Conservation (phyloP, 805 yeast genomes). For the Millerago galiae region DNA sequence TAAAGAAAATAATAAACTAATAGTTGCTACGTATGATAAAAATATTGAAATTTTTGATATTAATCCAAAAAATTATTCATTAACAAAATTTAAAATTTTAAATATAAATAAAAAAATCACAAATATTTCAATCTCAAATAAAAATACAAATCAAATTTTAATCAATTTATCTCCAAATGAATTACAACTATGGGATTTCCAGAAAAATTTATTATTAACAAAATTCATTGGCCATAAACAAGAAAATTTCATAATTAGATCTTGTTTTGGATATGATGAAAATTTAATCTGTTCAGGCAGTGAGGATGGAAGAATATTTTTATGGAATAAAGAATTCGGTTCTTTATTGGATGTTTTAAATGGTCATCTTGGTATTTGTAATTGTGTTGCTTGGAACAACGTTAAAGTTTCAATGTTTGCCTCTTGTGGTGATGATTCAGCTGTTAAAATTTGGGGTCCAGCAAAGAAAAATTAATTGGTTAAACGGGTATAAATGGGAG, state of each 20-base stretch:
- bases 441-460: conserved; percentile 63
- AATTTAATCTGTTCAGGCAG: conserved; percentile 74
- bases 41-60: conserved; percentile 56
- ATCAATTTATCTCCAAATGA: conserved; percentile 70
- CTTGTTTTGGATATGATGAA: conserved; percentile 70
- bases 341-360: conserved; percentile 50
- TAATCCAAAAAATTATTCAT: conserved; percentile 19
- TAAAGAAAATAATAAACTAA: conserved; percentile 49
- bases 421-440: conserved; percentile 78
- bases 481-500: neutral
- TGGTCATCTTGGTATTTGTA: conserved; percentile 64
- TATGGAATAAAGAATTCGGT: conserved; percentile 74
- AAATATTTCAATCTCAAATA: conserved; percentile 50
- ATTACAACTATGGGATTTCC: conserved; percentile 74
- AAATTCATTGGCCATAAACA: conserved; percentile 72
- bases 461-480: neutral
- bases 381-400: conserved; percentile 69
- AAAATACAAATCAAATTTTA: conserved; percentile 48
- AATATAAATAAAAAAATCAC: conserved; percentile 55
- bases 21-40: conserved; percentile 60
- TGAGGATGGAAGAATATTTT: conserved; percentile 69
- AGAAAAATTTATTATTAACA: conserved; percentile 47
- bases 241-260: conserved; percentile 60
- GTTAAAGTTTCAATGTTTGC: conserved; percentile 49
- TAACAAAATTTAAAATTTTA: conserved; percentile 37